phyloP scores from a whole-genome alignment of 345 rosid species.

The Gossypium anomalum region DNA sequence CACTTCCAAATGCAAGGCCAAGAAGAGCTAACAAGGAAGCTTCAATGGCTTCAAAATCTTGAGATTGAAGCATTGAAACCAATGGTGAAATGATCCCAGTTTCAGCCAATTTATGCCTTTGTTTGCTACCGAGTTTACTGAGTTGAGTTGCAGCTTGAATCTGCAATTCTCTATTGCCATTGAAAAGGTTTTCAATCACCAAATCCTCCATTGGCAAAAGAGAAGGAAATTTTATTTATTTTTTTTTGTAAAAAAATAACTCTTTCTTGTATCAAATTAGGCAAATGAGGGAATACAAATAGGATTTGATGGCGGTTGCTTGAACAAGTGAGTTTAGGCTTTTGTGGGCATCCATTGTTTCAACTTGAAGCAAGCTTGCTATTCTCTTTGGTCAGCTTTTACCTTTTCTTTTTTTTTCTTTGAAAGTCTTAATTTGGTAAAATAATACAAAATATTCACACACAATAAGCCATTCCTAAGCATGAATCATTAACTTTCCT shows the following conservation, averaged over 20 bases:
- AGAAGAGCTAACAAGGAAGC: conserved; percentile 72
- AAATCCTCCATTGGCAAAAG: conserved; percentile 48
- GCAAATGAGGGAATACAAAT: conserved; percentile 17
- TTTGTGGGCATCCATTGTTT: conserved; percentile 80
- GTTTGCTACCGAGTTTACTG: conserved; percentile 44
- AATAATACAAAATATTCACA: conserved; percentile 14
- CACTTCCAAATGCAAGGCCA: conserved; percentile 83
- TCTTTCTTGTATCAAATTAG: conserved; percentile 9
- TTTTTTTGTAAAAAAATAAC: background rate
- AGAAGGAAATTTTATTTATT: background rate
- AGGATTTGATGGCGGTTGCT: conserved; percentile 39
- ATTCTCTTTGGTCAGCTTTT: conserved; percentile 28
- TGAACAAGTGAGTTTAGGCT: conserved; percentile 44
- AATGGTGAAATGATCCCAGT: conserved; percentile 61
- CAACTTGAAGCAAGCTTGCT: conserved; percentile 62
- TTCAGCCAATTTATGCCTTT: conserved; percentile 58
- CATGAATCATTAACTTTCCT: conserved; percentile 53
- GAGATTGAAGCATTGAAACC: conserved; percentile 63
- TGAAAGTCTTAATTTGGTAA: conserved; percentile 36
- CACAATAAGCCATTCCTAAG: conserved; percentile 30
- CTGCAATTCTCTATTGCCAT: conserved; percentile 46
- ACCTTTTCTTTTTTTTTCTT: background rate
- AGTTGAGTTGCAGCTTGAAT: conserved; percentile 62
- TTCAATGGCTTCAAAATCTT: conserved; percentile 55
- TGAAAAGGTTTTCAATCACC: conserved; percentile 45